These are phyloP conservation scores for Rhizopogon vulgaris DNA, from an alignment of 768 basidiomycete species.

Conservation along the genomic window DNA sequence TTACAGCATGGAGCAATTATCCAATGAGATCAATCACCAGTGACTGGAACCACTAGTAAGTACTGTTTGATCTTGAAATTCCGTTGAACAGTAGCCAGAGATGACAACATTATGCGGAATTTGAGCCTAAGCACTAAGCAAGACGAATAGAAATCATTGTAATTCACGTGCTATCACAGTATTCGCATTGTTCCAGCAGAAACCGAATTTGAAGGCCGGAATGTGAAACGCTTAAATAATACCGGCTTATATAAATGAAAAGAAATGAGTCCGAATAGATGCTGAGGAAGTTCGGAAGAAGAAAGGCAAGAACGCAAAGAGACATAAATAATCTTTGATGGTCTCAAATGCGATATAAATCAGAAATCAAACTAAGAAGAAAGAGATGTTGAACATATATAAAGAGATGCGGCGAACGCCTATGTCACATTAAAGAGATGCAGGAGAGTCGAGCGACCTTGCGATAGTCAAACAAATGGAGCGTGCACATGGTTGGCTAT, in stretches of 20 bases:
- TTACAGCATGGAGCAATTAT: no score
- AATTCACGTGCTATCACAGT: neutral
- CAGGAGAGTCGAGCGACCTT: constrained; percentile 7
- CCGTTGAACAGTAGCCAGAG: no score
- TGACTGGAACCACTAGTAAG: no score
- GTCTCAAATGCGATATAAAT: constrained; percentile 28
- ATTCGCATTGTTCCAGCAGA: neutral
- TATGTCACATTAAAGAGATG: constrained; percentile 24
- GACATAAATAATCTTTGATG: constrained; percentile 23
- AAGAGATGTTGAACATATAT: constrained; percentile 11
- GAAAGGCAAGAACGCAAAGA: constrained; percentile 12
- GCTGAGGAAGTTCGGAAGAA: neutral
- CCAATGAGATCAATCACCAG: no score
- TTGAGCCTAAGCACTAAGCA: no score
- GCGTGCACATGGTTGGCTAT: constrained; percentile 19
- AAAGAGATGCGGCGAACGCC: constrained; percentile 17
- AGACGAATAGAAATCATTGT: neutral
- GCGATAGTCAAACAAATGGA: constrained; percentile 25
- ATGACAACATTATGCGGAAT: no score
- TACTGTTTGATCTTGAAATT: no score
- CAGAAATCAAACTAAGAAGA: constrained; percentile 1
- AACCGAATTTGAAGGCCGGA: neutral
- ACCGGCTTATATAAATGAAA: constrained; percentile 3
- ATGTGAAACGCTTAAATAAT: no score
- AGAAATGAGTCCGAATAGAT: neutral